A percentile compares a stretch with the other conserved stretches of the same genome.
These are phyloP conservation scores for Mycena haematopus DNA, from an alignment of 768 basidiomycete genomes.

Conservation along the genomic window DNA sequence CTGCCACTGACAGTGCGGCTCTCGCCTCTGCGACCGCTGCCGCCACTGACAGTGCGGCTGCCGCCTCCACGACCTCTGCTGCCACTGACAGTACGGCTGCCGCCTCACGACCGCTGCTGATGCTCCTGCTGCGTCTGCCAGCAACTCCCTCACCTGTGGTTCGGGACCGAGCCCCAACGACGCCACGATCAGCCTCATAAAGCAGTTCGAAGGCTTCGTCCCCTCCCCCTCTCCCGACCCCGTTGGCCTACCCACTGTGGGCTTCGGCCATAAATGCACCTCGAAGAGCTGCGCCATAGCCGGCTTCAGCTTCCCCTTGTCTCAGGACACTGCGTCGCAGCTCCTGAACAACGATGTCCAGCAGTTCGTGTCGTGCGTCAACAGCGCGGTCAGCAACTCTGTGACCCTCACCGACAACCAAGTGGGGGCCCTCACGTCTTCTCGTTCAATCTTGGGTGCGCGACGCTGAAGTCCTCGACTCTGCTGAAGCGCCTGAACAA, in stretches of 20 bases:
- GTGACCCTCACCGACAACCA: slow-evolving; percentile 40
- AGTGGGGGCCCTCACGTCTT: slow-evolving; percentile 37
- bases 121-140: slow-evolving; percentile 12
- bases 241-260: slow-evolving; percentile 40
- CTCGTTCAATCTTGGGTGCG: slow-evolving; percentile 39
- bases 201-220: slow-evolving; percentile 40
- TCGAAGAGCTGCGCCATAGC: slow-evolving; percentile 32
- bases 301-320: slow-evolving; percentile 35
- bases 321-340: slow-evolving; percentile 34
- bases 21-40: no score
- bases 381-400: slow-evolving; percentile 33
- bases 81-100: neutral
- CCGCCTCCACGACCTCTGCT: neutral
- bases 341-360: slow-evolving; percentile 37
- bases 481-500: slow-evolving; percentile 37
- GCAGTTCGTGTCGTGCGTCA: slow-evolving; percentile 35
- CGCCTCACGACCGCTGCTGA: slow-evolving; percentile 10
- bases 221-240: slow-evolving; percentile 37
- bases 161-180: slow-evolving; percentile 25
- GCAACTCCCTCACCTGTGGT: slow-evolving; percentile 16
- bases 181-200: slow-evolving; percentile 37
- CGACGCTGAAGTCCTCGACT: slow-evolving; percentile 34
- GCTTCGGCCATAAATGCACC: slow-evolving; percentile 39
- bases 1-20: neutral
- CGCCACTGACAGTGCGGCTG: neutral